These are phyloP conservation scores for Acanthamoeba sp. DNA, from an alignment of 208 protist genomes.

Conservation along the genomic window DNA sequence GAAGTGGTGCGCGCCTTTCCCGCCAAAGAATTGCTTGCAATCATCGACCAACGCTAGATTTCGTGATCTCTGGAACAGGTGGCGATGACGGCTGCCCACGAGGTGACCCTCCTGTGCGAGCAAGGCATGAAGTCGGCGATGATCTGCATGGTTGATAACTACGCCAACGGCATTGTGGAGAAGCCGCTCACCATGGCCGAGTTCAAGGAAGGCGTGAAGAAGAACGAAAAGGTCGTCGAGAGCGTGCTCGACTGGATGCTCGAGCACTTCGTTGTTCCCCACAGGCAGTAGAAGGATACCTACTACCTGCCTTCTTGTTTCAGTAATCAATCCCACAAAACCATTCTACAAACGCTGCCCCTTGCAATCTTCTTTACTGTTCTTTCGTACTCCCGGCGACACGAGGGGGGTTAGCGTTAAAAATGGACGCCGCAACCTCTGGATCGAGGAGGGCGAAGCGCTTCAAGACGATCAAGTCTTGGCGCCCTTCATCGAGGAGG, in stretches of 20 bases:
- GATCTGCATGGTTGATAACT: constrained; percentile 81
- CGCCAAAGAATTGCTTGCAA: background rate
- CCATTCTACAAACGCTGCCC: no score
- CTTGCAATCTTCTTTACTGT: no score
- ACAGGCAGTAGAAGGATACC: background rate
- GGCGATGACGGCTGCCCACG: constrained; percentile 78
- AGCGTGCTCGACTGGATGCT: constrained; percentile 64
- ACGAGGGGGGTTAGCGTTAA: background rate
- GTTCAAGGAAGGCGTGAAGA: constrained; percentile 70
- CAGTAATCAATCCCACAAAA: no score
- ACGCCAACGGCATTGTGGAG: constrained; percentile 73
- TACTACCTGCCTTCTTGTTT: background rate
- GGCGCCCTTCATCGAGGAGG: background rate
- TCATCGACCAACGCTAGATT: background rate
- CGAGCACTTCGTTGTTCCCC: constrained; percentile 66
- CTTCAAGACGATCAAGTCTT: background rate
- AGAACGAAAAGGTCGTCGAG: constrained; percentile 68
- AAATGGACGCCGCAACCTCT: background rate
- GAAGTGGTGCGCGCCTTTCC: constrained; percentile 12
- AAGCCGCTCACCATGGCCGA: constrained; percentile 74
- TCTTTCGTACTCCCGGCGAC: no score
- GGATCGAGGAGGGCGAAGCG: constrained; percentile 22
- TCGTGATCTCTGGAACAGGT: background rate
- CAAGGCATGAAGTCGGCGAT: constrained; percentile 63
- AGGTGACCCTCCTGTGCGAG: constrained; percentile 72